Percentiles rank a stretch among this genome's conserved stretches.
Evolutionary conservation across 345 rosid genomes (phyloP).

Genomic region (Lenwebbia sp.): DNA sequence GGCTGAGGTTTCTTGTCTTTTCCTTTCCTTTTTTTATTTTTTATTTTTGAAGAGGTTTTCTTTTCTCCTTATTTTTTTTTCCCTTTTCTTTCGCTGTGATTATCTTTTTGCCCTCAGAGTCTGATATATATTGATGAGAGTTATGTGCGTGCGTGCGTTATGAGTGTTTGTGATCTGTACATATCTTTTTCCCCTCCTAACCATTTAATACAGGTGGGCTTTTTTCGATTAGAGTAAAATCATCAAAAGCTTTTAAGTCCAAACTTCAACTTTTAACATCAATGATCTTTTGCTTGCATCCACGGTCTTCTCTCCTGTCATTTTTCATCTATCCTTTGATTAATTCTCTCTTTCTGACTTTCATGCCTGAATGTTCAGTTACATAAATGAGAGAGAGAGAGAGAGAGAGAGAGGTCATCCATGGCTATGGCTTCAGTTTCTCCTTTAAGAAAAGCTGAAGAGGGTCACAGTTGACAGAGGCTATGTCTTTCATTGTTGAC

Average conservation of each 20-base stretch:
- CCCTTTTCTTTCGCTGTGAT: background rate
- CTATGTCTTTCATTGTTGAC: background rate
- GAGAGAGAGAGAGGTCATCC: background rate
- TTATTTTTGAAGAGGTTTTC: constrained; percentile 2
- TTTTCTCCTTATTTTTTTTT: background rate
- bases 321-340: background rate
- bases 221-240: background rate
- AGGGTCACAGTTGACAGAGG: background rate
- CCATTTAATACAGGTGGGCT: constrained; percentile 26
- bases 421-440: background rate
- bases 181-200: constrained; percentile 14
- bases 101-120: background rate
- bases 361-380: background rate
- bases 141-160: constrained; percentile 16
- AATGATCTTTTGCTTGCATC: background rate
- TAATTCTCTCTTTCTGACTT: background rate
- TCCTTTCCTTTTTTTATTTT: background rate
- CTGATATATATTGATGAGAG: background rate
- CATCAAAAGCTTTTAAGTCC: background rate
- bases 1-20: background rate
- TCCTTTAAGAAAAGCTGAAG: background rate
- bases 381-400: background rate
- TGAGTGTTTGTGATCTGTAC: constrained; percentile 30
- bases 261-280: background rate
- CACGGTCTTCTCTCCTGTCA: background rate